Conservation (phyloP, 805 yeast species). For the Cyberlindnera amylophila region DNA sequence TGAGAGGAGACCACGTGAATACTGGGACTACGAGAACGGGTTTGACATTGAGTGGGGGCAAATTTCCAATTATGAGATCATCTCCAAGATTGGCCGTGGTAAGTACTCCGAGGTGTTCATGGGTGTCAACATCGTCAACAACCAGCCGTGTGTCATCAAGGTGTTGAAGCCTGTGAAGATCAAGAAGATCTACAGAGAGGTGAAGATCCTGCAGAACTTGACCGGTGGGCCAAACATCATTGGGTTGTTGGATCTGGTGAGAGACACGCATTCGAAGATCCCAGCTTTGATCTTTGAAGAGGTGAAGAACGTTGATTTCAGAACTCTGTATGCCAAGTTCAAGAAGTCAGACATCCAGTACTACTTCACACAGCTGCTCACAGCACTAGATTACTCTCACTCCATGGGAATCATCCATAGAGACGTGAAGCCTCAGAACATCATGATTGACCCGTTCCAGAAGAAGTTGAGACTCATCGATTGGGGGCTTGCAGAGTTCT, state of each 20-base stretch:
- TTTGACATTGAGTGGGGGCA: constrained; percentile 60
- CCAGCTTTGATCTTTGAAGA: constrained; percentile 87
- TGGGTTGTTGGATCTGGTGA: constrained; percentile 72
- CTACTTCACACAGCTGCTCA: constrained; percentile 76
- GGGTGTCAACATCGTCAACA: constrained; percentile 67
- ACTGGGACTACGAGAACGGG: constrained; percentile 80
- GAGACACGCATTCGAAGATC: constrained; percentile 74
- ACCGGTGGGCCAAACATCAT: constrained; percentile 83
- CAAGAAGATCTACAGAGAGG: constrained; percentile 88
- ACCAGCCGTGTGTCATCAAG: constrained; percentile 72
- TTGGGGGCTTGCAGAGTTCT: constrained; percentile 95
- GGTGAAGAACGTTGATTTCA: constrained; percentile 78
- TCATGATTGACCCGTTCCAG: constrained; percentile 84
- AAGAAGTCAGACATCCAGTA: constrained; percentile 72
- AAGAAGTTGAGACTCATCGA: constrained; percentile 77
- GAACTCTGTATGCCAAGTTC: constrained; percentile 76
- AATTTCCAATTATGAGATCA: constrained; percentile 64
- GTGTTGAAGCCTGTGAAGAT: constrained; percentile 89
- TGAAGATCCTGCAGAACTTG: constrained; percentile 79
- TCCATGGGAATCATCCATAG: constrained; percentile 95
- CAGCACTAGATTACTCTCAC: constrained; percentile 85
- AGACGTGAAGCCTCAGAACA: constrained; percentile 93
- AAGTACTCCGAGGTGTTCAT: constrained; percentile 94
- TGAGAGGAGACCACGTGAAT: constrained; percentile 59
- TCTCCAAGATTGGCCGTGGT: constrained; percentile 84